These are phyloP conservation scores for Fusarium agapanthi DNA, from an alignment of 2,329 filamentous ascomycete species.

Conservation along the genomic window DNA sequence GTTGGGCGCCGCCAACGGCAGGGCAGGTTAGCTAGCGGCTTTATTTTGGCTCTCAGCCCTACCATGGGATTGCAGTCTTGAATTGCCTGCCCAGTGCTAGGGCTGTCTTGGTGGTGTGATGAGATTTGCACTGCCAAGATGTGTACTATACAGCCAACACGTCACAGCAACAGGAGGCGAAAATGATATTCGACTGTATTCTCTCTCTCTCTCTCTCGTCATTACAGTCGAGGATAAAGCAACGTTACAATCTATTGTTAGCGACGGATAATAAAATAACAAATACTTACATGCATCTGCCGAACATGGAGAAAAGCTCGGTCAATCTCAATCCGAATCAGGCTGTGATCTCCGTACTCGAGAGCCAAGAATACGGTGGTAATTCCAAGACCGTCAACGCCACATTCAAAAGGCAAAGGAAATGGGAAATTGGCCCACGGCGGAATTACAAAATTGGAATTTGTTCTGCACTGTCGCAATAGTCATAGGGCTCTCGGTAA, in stretches of 20 bases:
- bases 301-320: conserved; percentile 30
- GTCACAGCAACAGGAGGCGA: background rate
- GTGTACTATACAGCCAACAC: background rate
- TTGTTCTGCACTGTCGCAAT: background rate
- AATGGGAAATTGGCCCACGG: conserved; percentile 12
- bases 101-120: conserved; percentile 8
- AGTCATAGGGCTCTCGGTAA: conserved; percentile 13
- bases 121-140: background rate
- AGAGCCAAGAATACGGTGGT: background rate
- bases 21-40: conserved; percentile 10
- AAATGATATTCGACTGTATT: background rate
- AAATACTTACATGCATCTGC: conserved; percentile 22
- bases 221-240: background rate
- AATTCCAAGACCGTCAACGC: conserved; percentile 12
- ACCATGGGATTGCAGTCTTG: conserved; percentile 7
- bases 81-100: conserved; percentile 17
- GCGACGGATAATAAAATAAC: background rate
- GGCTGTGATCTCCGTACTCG: conserved; percentile 19
- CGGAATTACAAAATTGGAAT: background rate
- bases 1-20: background rate
- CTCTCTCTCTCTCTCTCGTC: background rate
- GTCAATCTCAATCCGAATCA: conserved; percentile 2
- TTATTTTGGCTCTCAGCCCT: conserved; percentile 18
- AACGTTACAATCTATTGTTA: conserved; percentile 16
- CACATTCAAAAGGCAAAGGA: conserved; percentile 3